Evolutionary conservation across 306 rosid species (phyloP).

Genomic region (Begonia fuchsioides): DNA sequence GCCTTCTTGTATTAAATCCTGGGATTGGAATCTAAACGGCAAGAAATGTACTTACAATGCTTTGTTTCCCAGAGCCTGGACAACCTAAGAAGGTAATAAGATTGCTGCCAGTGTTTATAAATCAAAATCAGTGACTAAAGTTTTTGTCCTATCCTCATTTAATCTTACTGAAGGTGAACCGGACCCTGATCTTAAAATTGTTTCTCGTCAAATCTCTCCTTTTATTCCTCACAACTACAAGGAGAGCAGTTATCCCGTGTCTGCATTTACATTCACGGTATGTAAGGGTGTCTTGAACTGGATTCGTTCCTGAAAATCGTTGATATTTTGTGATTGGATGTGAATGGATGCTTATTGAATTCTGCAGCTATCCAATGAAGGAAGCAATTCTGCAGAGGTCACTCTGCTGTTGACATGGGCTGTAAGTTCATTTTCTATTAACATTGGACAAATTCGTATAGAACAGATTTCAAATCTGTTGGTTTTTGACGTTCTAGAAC

Average conservation of each 20-base stretch:
- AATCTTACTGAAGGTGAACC: conserved; percentile 55
- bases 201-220: conserved; percentile 91
- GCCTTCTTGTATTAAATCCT: conserved; percentile 57
- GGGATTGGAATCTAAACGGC: conserved; percentile 95
- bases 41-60: conserved; percentile 71
- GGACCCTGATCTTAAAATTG: conserved; percentile 67
- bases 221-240: conserved; percentile 82
- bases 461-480: too few species aligned
- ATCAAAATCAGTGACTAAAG: conserved; percentile 9
- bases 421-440: conserved; percentile 17
- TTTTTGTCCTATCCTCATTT: conserved; percentile 8
- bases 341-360: conserved; percentile 3
- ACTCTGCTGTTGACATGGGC: conserved; percentile 94
- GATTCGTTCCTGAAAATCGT: not conserved
- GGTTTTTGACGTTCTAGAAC: conserved; percentile 37
- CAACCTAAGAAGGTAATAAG: conserved; percentile 69
- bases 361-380: conserved; percentile 60
- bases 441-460: not conserved
- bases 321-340: not conserved
- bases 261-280: conserved; percentile 83
- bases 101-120: conserved; percentile 7
- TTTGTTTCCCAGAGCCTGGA: conserved; percentile 89
- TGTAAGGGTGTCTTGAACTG: conserved; percentile 10
- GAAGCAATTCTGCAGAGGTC: conserved; percentile 58
- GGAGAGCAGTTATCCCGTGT: conserved; percentile 91